Conservation (phyloP, 495 filamentous ascomycete genomes). For the Penicillium cataractarum region DNA sequence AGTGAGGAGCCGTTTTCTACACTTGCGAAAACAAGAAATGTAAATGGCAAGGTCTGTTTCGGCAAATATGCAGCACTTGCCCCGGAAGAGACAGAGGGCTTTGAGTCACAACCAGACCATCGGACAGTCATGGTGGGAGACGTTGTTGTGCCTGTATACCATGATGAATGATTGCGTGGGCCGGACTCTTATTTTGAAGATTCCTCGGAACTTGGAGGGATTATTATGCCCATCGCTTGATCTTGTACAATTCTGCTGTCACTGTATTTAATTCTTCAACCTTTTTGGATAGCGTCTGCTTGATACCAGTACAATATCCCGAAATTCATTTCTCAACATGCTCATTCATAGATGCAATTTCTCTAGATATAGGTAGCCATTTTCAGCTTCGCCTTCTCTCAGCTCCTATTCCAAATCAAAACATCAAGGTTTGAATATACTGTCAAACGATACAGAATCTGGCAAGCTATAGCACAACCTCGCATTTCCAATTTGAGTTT, state of each 20-base stretch:
- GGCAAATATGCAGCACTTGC: slow-evolving; percentile 69
- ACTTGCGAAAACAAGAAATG: slow-evolving; percentile 79
- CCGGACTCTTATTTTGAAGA: not conserved
- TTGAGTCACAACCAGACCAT: slow-evolving; percentile 25
- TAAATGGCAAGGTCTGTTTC: slow-evolving; percentile 83
- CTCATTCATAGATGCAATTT: not conserved
- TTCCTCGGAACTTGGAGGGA: not conserved
- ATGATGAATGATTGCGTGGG: slow-evolving; percentile 14
- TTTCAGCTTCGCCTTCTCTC: not conserved
- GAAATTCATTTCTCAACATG: not conserved
- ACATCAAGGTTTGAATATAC: no score
- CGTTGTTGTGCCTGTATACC: slow-evolving; percentile 38
- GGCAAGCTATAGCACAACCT: no score
- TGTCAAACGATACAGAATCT: no score
- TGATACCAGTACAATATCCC: not conserved
- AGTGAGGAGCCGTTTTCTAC: slow-evolving; percentile 87
- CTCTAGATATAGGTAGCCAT: not conserved
- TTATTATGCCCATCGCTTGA: no score
- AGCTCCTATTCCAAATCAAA: no score
- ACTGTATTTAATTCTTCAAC: not conserved
- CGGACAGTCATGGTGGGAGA: slow-evolving; percentile 50
- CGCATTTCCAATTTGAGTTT: not conserved
- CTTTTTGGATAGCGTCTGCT: not conserved
- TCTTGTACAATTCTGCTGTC: not conserved
- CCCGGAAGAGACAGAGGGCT: slow-evolving; percentile 16